phyloP scores from a whole-genome alignment of 768 basidiomycete species.

The Cyclocybe cylindracea region DNA sequence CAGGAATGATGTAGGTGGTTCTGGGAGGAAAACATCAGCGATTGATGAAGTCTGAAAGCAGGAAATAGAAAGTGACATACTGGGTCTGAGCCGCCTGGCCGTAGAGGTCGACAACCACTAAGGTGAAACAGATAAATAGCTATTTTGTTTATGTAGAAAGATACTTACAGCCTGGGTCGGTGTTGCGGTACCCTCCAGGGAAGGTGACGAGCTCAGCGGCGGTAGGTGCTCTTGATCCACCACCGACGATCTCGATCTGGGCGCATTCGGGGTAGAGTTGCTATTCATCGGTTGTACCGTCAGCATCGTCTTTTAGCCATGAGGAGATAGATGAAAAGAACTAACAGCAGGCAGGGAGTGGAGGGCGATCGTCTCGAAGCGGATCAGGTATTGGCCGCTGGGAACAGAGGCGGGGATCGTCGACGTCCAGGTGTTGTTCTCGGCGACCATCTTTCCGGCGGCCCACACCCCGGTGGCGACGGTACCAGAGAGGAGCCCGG shows the following conservation, averaged over 20 bases:
- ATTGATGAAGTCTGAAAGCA: background rate
- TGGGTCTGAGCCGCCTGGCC: conserved; percentile 35
- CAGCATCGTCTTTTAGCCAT: too few relatives aligned
- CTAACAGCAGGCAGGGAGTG: conserved; percentile 54
- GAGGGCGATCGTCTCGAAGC: conserved; percentile 49
- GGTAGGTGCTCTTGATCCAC: conserved; percentile 40
- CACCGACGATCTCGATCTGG: conserved; percentile 42
- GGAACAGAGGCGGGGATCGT: conserved; percentile 46
- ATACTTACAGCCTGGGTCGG: conserved; percentile 42
- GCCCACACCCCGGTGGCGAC: conserved; percentile 41
- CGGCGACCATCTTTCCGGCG: conserved; percentile 42
- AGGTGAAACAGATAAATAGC: conserved; percentile 20
- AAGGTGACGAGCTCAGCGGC: conserved; percentile 46
- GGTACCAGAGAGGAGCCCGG: conserved; percentile 46
- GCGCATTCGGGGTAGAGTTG: conserved; percentile 73
- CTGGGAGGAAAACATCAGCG: conserved; percentile 5
- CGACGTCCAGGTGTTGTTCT: conserved; percentile 47
- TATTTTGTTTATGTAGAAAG: conserved; percentile 4
- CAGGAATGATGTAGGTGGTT: conserved; percentile 44
- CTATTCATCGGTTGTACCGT: too few relatives aligned
- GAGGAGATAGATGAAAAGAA: background rate
- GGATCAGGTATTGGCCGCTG: conserved; percentile 47
- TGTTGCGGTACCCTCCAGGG: conserved; percentile 46
- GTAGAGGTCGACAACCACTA: conserved; percentile 44
- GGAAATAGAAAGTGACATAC: background rate